A percentile compares a stretch with the other conserved stretches of the same genome.
phyloP scores from a whole-genome alignment of 441 rosid genomes.

The Pelargonium exstipulatum region DNA sequence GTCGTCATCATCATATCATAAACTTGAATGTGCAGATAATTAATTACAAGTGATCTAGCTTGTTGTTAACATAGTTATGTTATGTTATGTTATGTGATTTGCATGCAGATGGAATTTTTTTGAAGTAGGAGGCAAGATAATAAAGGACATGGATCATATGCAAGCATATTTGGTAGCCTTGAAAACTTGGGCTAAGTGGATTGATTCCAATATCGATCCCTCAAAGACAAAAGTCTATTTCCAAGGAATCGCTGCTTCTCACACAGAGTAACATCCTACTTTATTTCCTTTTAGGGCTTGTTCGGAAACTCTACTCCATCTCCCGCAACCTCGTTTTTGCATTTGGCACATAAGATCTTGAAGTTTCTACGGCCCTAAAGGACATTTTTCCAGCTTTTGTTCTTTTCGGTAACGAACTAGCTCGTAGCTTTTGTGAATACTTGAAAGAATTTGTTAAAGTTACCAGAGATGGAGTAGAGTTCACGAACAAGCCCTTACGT shows the following conservation, averaged over 20 bases:
- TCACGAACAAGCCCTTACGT: no score
- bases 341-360: no score
- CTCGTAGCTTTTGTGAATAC: no score
- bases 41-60: not conserved
- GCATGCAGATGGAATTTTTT: constrained; percentile 49
- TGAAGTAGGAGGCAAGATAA: constrained; percentile 24
- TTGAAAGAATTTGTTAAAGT: no score
- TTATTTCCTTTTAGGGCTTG: no score
- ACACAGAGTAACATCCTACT: constrained; percentile 6
- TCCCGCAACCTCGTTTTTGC: no score
- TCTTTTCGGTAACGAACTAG: no score
- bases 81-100: constrained; percentile 6
- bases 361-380: no score
- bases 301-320: no score
- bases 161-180: constrained; percentile 44
- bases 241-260: constrained; percentile 48
- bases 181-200: constrained; percentile 52
- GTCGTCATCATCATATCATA: not conserved
- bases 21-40: not conserved
- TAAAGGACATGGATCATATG: constrained; percentile 46
- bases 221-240: constrained; percentile 38
- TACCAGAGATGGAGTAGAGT: no score
- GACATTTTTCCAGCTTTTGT: no score
- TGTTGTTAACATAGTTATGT: not conserved
- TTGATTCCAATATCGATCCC: constrained; percentile 42